These are phyloP conservation scores for Fusarium lyarnte DNA, from an alignment of 2,329 filamentous ascomycete genomes.

Conservation along the genomic window DNA sequence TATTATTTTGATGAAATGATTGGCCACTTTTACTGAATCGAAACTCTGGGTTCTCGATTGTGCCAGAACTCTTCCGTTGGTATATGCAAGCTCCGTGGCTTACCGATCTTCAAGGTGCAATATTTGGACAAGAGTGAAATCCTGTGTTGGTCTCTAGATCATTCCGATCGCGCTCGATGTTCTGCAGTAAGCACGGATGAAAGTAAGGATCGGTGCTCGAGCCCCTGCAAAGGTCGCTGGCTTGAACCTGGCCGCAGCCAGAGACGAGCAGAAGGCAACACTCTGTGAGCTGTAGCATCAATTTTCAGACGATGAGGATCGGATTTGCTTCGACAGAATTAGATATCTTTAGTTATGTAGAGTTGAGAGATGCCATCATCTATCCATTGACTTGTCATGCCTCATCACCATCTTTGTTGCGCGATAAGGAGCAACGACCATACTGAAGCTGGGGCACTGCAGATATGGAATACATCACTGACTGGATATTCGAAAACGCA, in stretches of 20 bases:
- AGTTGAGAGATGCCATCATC: not conserved
- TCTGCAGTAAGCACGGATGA: not conserved
- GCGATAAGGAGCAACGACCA: not conserved
- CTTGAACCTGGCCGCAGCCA: too few species aligned
- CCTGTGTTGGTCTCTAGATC: not conserved
- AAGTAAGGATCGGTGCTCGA: not conserved
- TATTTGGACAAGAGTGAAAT: not conserved
- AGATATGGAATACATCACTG: not conserved
- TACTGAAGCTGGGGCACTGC: too few species aligned
- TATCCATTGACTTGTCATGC: not conserved
- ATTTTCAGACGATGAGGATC: rapidly evolving
- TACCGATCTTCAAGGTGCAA: not conserved
- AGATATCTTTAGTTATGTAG: too few species aligned
- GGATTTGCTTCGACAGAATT: rapidly evolving
- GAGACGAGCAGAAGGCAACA: not conserved
- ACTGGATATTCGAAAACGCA: not conserved
- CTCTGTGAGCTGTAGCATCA: not conserved
- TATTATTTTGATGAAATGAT: not conserved
- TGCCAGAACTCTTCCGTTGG: not conserved
- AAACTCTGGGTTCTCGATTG: too few species aligned
- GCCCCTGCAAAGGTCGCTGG: not conserved
- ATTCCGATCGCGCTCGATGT: not conserved
- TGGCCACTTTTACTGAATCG: rapidly evolving
- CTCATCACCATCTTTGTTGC: not conserved
- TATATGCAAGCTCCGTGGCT: not conserved